Conservation (phyloP, 805 yeast genomes). For the Zygosaccharomyces siamensis region DNA sequence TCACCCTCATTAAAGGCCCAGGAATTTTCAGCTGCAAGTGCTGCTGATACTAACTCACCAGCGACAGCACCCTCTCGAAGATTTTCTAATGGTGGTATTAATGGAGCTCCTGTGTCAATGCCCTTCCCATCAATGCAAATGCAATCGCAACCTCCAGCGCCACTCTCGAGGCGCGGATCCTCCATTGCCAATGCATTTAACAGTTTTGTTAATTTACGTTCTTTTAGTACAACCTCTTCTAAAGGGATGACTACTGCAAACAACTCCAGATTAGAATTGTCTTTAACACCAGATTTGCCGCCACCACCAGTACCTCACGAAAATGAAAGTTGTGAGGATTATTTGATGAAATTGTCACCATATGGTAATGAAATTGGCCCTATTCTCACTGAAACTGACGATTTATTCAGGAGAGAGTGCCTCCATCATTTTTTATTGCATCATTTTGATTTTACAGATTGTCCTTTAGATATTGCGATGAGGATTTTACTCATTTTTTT, state of each 20-base stretch:
- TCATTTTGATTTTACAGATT: constrained; percentile 46
- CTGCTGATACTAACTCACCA: neutral
- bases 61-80: constrained; percentile 8
- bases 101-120: neutral
- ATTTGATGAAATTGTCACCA: constrained; percentile 28
- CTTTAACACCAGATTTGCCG: constrained; percentile 19
- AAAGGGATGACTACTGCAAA: constrained; percentile 7
- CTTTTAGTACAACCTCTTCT: constrained; percentile 23
- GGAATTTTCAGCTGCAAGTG: constrained; percentile 4
- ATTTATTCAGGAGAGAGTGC: constrained; percentile 27
- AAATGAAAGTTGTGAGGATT: constrained; percentile 30
- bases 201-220: constrained; percentile 35
- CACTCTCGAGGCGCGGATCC: constrained; percentile 33
- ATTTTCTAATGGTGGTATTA: constrained; percentile 5
- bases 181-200: constrained; percentile 38
- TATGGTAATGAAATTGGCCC: constrained; percentile 33
- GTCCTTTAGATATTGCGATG: constrained; percentile 63
- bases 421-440: constrained; percentile 26
- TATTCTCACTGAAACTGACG: constrained; percentile 30
- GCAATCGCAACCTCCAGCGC: constrained; percentile 2
- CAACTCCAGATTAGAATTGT: constrained; percentile 6
- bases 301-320: constrained; percentile 29
- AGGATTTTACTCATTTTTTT: constrained; percentile 54
- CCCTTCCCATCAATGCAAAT: constrained; percentile 9
- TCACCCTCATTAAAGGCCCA: constrained; percentile 11